These are phyloP conservation scores for Candida cerambycidarum DNA, from an alignment of 805 yeast genomes.

Conservation along the genomic window DNA sequence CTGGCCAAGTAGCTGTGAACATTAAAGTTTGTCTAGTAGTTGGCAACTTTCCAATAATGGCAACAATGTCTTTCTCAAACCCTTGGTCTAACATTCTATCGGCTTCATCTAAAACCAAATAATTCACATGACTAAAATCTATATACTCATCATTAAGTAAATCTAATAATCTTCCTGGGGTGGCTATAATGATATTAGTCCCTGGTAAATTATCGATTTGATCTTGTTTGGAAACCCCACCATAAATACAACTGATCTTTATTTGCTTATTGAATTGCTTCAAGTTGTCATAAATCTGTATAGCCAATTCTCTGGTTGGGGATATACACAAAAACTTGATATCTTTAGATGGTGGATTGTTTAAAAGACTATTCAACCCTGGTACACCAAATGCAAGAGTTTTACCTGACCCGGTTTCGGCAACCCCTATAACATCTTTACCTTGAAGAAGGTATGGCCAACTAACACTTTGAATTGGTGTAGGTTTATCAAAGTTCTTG, in stretches of 20 bases:
- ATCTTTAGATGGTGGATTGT: conserved; percentile 40
- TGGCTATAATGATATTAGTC: conserved; percentile 86
- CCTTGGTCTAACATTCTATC: conserved; percentile 99
- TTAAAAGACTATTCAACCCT: conserved; percentile 70
- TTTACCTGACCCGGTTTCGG: conserved; percentile 98
- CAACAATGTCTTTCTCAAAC: conserved; percentile 92
- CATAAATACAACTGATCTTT: conserved; percentile 83
- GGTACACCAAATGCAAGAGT: conserved; percentile 98
- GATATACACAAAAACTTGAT: conserved; percentile 82
- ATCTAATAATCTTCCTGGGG: conserved; percentile 97
- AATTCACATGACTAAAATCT: conserved; percentile 63
- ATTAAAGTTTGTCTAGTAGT: conserved; percentile 80
- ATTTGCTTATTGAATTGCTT: conserved; percentile 62
- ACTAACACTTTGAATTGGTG: conserved; percentile 91
- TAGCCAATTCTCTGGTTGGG: conserved; percentile 96
- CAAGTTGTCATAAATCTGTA: conserved; percentile 87
- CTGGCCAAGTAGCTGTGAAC: conserved; percentile 99
- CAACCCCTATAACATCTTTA: conserved; percentile 92
- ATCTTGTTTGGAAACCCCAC: conserved; percentile 95
- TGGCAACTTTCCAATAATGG: conserved; percentile 63
- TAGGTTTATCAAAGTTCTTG: conserved; percentile 79
- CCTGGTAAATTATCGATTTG: conserved; percentile 69
- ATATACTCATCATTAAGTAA: conserved; percentile 85
- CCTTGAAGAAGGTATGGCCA: conserved; percentile 88
- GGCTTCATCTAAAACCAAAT: conserved; percentile 93